Conservation (phyloP, 306 rosid species). For the Trifolium subterraneum region DNA sequence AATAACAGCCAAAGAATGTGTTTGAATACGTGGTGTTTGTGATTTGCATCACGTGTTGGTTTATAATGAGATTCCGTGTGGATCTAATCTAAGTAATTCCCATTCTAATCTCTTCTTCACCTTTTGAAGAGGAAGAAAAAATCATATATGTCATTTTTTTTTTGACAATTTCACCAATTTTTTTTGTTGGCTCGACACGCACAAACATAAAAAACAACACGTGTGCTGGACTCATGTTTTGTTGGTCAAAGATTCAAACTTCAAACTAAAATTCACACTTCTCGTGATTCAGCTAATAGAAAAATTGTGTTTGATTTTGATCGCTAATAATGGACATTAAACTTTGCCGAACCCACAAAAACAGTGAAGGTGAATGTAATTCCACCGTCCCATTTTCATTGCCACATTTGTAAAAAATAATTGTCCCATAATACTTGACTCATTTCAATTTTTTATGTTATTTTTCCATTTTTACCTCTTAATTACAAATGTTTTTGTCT, state of each 20-base stretch:
- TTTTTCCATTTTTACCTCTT: too few relatives aligned
- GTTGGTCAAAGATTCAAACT: background rate
- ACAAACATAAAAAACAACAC: background rate
- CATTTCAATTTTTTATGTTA: too few relatives aligned
- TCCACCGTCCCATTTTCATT: too few relatives aligned
- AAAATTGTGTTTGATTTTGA: background rate
- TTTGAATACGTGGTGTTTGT: background rate
- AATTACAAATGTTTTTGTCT: too few relatives aligned
- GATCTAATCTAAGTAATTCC: background rate
- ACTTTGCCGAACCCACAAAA: too few relatives aligned
- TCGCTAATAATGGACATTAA: background rate
- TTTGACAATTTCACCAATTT: background rate
- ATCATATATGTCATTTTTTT: too few relatives aligned
- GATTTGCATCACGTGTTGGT: conserved; percentile 1
- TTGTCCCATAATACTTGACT: too few relatives aligned
- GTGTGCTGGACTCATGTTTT: background rate
- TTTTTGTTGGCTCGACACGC: background rate
- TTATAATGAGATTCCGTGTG: conserved; percentile 21
- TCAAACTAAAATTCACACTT: background rate
- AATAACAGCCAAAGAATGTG: background rate
- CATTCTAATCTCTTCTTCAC: background rate
- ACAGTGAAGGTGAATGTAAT: too few relatives aligned
- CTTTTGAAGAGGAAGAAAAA: background rate
- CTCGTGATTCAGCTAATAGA: background rate
- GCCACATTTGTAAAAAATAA: too few relatives aligned